Conservation (phyloP, 805 yeast genomes). For the Lipomyces yamanashiensis region DNA sequence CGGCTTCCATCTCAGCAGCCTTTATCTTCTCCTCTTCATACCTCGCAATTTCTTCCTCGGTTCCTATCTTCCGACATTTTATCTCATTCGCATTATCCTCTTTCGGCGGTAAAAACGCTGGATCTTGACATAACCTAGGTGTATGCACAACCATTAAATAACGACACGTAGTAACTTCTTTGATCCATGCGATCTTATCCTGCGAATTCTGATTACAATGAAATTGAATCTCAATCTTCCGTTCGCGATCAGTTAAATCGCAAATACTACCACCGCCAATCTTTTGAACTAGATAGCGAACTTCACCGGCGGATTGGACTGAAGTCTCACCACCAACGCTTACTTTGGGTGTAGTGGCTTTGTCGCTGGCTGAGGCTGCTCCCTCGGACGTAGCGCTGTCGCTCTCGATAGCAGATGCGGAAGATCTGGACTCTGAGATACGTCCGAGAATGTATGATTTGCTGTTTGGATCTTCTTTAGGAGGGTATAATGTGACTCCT, state of each 20-base stretch:
- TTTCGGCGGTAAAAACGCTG: slow-evolving; percentile 44
- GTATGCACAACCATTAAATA: slow-evolving; percentile 58
- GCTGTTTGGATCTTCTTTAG: slow-evolving; percentile 31
- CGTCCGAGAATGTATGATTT: slow-evolving; percentile 32
- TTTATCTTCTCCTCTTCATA: slow-evolving; percentile 8
- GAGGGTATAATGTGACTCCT: slow-evolving; percentile 30
- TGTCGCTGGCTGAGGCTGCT: not conserved
- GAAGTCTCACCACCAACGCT: slow-evolving; percentile 24
- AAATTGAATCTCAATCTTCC: slow-evolving; percentile 61
- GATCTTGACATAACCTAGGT: slow-evolving; percentile 55
- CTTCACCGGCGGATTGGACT: slow-evolving; percentile 33
- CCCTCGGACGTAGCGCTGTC: not conserved
- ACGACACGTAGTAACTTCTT: slow-evolving; percentile 62
- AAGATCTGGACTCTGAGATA: slow-evolving; percentile 3
- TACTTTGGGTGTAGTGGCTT: not conserved
- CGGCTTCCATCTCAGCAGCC: slow-evolving; percentile 19
- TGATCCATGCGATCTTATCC: slow-evolving; percentile 48
- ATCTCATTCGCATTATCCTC: slow-evolving; percentile 42
- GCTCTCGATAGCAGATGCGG: not conserved
- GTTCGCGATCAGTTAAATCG: slow-evolving; percentile 58
- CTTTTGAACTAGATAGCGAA: slow-evolving; percentile 44
- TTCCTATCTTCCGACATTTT: slow-evolving; percentile 35
- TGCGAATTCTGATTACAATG: slow-evolving; percentile 54
- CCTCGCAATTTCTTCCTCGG: slow-evolving; percentile 22
- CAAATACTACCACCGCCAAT: slow-evolving; percentile 62